Evolutionary conservation across 768 basidiomycete genomes (phyloP).

Genomic region (Amanita jacksonii): DNA sequence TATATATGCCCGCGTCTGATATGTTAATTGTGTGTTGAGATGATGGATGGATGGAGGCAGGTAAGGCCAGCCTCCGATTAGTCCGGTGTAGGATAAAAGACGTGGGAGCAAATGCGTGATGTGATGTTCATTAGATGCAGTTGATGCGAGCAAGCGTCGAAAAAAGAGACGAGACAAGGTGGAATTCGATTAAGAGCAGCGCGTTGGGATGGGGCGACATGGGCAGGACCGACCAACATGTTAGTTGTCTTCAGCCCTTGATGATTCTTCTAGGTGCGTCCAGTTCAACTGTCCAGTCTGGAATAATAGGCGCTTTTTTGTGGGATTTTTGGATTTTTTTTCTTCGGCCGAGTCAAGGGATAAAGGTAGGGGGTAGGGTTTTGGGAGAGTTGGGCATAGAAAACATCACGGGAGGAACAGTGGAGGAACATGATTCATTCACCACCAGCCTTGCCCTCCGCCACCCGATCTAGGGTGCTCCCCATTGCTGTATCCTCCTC

Average conservation of each 20-base stretch:
- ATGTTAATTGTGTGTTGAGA: background rate
- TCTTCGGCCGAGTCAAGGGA: conserved; percentile 17
- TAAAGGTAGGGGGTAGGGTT: conserved; percentile 8
- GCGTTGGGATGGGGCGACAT: conserved; percentile 19
- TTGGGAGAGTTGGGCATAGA: conserved; percentile 11
- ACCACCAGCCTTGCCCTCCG: conserved; percentile 38
- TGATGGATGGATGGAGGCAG: background rate
- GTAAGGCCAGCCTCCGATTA: conserved; percentile 1
- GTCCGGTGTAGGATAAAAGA: too few species aligned
- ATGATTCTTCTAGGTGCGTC: conserved; percentile 5
- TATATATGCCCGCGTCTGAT: conserved; percentile 10
- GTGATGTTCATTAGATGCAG: conserved; percentile 33
- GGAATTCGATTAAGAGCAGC: conserved; percentile 48
- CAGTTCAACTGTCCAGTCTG: conserved; percentile 8
- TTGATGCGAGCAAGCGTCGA: conserved; percentile 9
- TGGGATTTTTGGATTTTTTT: conserved; percentile 22
- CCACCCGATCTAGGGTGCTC: conserved; percentile 13
- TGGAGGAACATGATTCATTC: too few species aligned
- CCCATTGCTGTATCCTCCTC: conserved; percentile 16
- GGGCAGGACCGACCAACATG: too few species aligned
- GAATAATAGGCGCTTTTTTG: conserved; percentile 16
- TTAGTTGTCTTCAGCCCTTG: background rate
- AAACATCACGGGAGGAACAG: background rate
- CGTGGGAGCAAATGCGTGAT: too few species aligned
- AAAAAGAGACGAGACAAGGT: conserved; percentile 7